These are phyloP conservation scores for Lenzites betulinus DNA, from an alignment of 768 basidiomycete species.

Conservation along the genomic window DNA sequence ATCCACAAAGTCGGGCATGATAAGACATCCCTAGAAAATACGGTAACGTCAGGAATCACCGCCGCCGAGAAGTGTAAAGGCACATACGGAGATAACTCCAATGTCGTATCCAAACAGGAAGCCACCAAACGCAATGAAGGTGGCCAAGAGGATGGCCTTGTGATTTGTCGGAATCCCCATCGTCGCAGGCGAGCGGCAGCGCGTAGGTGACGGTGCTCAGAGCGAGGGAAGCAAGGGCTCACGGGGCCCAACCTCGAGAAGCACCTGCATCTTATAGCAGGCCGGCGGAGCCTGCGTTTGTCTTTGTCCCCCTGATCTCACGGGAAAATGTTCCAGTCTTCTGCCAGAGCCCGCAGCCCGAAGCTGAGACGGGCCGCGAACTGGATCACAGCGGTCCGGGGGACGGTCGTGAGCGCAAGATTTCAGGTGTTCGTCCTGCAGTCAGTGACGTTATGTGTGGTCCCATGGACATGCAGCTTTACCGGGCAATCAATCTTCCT, in stretches of 20 bases:
- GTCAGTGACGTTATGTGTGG: background rate
- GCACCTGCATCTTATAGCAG: conserved; percentile 9
- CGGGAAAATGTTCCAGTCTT: conserved; percentile 11
- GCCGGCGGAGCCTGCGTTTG: background rate
- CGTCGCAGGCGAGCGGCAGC: background rate
- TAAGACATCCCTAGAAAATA: conserved; percentile 62
- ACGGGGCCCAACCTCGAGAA: conserved; percentile 10
- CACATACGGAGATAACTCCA: conserved; percentile 68
- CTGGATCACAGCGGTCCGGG: conserved; percentile 16
- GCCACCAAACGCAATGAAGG: conserved; percentile 78
- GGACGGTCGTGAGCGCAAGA: background rate
- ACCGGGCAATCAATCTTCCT: background rate
- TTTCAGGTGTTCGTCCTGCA: background rate
- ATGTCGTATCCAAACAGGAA: conserved; percentile 79
- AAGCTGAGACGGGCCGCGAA: conserved; percentile 2
- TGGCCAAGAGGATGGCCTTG: conserved; percentile 62
- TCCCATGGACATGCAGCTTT: background rate
- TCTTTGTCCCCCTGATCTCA: background rate
- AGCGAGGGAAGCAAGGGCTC: conserved; percentile 18
- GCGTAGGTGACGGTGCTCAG: background rate
- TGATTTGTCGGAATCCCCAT: conserved; percentile 60
- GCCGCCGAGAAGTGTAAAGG: background rate
- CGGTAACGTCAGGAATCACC: too few species aligned
- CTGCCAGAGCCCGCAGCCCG: conserved; percentile 6
- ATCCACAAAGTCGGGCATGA: conserved; percentile 75